Evolutionary conservation across 495 filamentous ascomycete genomes (phyloP), one percentile per base, ranked within the genome.

Genomic region (Cercophora sp.): DNA sequence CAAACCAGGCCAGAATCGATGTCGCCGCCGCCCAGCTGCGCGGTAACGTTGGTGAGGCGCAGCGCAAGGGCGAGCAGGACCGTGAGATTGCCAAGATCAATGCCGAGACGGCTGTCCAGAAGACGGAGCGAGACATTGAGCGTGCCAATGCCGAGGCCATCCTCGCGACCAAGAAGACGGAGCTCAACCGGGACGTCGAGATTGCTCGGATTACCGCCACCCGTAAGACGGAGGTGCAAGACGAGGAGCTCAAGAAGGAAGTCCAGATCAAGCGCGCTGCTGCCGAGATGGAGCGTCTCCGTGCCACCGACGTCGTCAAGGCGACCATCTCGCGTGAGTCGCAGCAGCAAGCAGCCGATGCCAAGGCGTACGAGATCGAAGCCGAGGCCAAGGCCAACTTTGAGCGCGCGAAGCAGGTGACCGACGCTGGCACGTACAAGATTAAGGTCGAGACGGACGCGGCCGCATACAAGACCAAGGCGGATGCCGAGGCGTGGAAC

Each of bases 51-150:
- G 88, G 88, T 36, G 87, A 91, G 67, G 82, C 87, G 31, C 79
- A 89, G 62, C 84, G 88, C 56, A 79, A 83, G 56, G 87, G 88
- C 50, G 77, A 84, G 60, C 84, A 87, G 44, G 87, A 88, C 59
- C 85, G 88, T 50, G 85, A 88, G 56, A 86, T 91, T 37, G 84
- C 85, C 48, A 89, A 87, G 69, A 91, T 93, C 55, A 79, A 89
- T 59, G 87, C 86, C 51, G 81, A 85, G 44, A 90, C 86, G 19
- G 87, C 88, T 1, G 87, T 91, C 4, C 79, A 85, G 45, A 88
- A 91, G 71, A 91, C 88, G 4, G 79, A 90, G 60, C 84, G 88
- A 51, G 88, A 90, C 57, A 81, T 83, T 41, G 86, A 91, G 71
- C 87, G 87, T 49, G 87, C 87, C 8, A 67, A 77, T 18, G 88